Conservation (phyloP, 2,329 filamentous ascomycete genomes). For the Colletotrichum musicola region DNA sequence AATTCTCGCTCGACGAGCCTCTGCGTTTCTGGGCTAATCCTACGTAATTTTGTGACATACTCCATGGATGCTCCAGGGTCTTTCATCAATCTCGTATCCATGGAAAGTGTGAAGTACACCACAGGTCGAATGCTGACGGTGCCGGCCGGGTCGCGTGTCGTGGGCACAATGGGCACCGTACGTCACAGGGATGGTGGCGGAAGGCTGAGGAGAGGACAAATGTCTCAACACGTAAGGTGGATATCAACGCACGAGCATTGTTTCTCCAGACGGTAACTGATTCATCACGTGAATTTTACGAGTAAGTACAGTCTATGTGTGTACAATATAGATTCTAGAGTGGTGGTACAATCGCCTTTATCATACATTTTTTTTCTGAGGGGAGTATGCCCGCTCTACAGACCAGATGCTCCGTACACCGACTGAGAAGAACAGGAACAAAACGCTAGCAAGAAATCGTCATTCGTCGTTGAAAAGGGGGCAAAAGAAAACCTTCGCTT, state of each 20-base stretch:
- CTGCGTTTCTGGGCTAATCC: neutral
- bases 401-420: neutral
- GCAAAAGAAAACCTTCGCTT: neutral
- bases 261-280: neutral
- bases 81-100: neutral
- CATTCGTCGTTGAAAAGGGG: conserved; percentile 6
- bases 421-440: neutral
- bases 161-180: conserved; percentile 15
- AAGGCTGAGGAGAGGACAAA: conserved; percentile 18
- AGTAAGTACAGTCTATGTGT: conserved; percentile 4
- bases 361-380: conserved; percentile 14
- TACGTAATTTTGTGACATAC: neutral
- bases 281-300: neutral
- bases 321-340: neutral
- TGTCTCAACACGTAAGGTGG: conserved; percentile 14
- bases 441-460: neutral
- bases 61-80: neutral
- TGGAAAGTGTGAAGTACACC: neutral
- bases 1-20: neutral
- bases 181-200: conserved; percentile 32
- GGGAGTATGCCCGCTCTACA: conserved; percentile 6
- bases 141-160: neutral
- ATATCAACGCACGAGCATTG: conserved; percentile 18
- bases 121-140: neutral
- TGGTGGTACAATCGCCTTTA: neutral